Evolutionary conservation across 1,284 basidiomycete genomes (phyloP).

Genomic region (Xerocomus cyaneibrunnescens): DNA sequence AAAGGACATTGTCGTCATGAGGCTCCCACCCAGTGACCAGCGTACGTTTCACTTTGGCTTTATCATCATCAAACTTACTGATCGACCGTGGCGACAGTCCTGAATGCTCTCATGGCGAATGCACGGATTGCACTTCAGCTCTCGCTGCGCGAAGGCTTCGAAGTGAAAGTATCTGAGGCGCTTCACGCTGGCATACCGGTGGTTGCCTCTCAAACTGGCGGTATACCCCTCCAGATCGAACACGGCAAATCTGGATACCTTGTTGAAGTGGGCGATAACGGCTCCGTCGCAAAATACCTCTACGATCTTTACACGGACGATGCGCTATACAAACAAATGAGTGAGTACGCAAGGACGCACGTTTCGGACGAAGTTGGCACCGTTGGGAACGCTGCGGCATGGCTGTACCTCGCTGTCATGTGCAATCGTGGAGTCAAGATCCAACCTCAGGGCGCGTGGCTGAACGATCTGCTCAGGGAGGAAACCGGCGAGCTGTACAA

Average conservation of each 20-base stretch:
- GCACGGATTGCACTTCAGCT: slow-evolving; percentile 75
- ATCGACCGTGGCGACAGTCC: slow-evolving; percentile 44
- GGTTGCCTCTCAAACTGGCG: slow-evolving; percentile 78
- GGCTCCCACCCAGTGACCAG: slow-evolving; percentile 77
- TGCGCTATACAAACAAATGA: slow-evolving; percentile 59
- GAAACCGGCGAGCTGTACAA: slow-evolving; percentile 69
- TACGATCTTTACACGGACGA: slow-evolving; percentile 75
- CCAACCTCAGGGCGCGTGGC: slow-evolving; percentile 74
- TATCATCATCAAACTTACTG: not conserved
- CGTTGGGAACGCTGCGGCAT: slow-evolving; percentile 75
- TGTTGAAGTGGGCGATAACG: slow-evolving; percentile 70
- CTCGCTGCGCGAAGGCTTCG: slow-evolving; percentile 85
- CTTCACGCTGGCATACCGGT: slow-evolving; percentile 83
- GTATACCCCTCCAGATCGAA: slow-evolving; percentile 85
- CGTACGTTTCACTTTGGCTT: slow-evolving; percentile 44
- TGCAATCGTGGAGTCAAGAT: slow-evolving; percentile 70
- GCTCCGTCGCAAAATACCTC: slow-evolving; percentile 68
- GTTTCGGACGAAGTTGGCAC: slow-evolving; percentile 81
- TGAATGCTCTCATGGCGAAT: slow-evolving; percentile 77
- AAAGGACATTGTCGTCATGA: slow-evolving; percentile 75
- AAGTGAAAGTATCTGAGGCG: slow-evolving; percentile 90
- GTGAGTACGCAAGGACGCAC: slow-evolving; percentile 67
- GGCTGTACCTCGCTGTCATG: slow-evolving; percentile 81
- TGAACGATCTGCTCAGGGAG: slow-evolving; percentile 73
- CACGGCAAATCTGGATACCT: slow-evolving; percentile 83